Evolutionary conservation across 2,329 filamentous ascomycete species (phyloP).

Genomic region (Sarocladiaceae sp.): DNA sequence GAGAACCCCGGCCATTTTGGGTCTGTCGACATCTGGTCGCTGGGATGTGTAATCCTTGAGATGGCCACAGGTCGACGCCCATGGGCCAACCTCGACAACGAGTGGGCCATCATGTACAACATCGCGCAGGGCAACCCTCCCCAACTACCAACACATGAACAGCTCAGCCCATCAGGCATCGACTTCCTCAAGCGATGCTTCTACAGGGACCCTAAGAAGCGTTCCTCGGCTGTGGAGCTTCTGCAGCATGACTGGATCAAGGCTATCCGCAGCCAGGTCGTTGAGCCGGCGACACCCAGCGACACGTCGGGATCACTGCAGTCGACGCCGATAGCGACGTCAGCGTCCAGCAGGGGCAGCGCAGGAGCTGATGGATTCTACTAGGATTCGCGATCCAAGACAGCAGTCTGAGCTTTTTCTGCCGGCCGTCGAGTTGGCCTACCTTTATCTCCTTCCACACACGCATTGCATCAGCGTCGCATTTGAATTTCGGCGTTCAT

Average conservation of each 20-base stretch:
- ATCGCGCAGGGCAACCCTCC: constrained; percentile 95
- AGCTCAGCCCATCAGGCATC: constrained; percentile 76
- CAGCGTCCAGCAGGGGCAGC: constrained; percentile 24
- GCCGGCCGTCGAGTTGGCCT: background rate
- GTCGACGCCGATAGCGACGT: constrained; percentile 25
- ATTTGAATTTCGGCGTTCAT: constrained; percentile 7
- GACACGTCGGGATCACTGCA: constrained; percentile 40
- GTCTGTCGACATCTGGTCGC: constrained; percentile 90
- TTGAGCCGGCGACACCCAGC: constrained; percentile 58
- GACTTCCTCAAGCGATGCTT: constrained; percentile 89
- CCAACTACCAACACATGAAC: constrained; percentile 72
- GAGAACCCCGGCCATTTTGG: constrained; percentile 74
- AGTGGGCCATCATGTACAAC: constrained; percentile 99
- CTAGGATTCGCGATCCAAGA: constrained; percentile 13
- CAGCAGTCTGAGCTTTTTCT: background rate
- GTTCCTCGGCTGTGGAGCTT: constrained; percentile 79
- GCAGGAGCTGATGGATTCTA: constrained; percentile 24
- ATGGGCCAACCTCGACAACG: constrained; percentile 94
- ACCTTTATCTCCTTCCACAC: background rate
- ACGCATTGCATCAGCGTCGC: constrained; percentile 6
- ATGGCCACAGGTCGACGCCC: constrained; percentile 94
- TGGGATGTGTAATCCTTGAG: constrained; percentile 93
- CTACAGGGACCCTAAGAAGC: constrained; percentile 69
- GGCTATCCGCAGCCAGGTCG: constrained; percentile 57
- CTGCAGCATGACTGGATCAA: constrained; percentile 90